Percentiles rank a stretch among this genome's conserved stretches.
These are phyloP conservation scores for Begonia masoniana DNA, from an alignment of 306 rosid genomes.

Conservation along the genomic window DNA sequence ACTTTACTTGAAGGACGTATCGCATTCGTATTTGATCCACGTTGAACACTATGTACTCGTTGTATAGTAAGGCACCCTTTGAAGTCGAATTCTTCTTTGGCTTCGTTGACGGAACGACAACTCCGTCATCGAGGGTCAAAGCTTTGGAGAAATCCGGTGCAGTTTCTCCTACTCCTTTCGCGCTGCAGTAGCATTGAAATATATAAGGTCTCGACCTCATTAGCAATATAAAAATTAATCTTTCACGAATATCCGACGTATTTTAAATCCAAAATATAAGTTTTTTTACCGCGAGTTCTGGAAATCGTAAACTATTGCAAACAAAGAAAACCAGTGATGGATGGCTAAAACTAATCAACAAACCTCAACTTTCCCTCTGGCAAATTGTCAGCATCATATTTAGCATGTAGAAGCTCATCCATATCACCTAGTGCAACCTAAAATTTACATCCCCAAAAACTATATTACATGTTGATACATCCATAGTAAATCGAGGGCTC, in stretches of 20 bases:
- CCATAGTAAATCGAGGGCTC: not conserved
- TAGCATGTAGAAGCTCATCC: slow-evolving; percentile 62
- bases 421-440: slow-evolving; percentile 93
- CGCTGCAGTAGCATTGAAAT: slow-evolving; percentile 30
- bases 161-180: slow-evolving; percentile 76
- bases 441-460: slow-evolving; percentile 1
- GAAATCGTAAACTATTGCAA: too few relatives aligned
- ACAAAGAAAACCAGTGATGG: not conserved
- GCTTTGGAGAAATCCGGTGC: slow-evolving; percentile 67
- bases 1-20: slow-evolving; percentile 60
- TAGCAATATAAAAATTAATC: not conserved
- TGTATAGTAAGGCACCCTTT: slow-evolving; percentile 52
- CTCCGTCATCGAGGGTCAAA: slow-evolving; percentile 45
- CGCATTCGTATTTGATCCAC: slow-evolving; percentile 87
- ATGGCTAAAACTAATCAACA: slow-evolving; percentile 9
- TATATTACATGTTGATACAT: not conserved
- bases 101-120: slow-evolving; percentile 61
- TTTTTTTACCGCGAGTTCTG: too few relatives aligned
- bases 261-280: too few relatives aligned
- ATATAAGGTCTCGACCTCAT: slow-evolving; percentile 10
- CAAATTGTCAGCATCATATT: slow-evolving; percentile 65
- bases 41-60: slow-evolving; percentile 84
- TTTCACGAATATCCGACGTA: too few relatives aligned
- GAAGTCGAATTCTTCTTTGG: slow-evolving; percentile 18
- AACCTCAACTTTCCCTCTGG: slow-evolving; percentile 81